Conservation (phyloP, 2,329 filamentous ascomycete genomes). For the Tolypocladium amazonense region DNA sequence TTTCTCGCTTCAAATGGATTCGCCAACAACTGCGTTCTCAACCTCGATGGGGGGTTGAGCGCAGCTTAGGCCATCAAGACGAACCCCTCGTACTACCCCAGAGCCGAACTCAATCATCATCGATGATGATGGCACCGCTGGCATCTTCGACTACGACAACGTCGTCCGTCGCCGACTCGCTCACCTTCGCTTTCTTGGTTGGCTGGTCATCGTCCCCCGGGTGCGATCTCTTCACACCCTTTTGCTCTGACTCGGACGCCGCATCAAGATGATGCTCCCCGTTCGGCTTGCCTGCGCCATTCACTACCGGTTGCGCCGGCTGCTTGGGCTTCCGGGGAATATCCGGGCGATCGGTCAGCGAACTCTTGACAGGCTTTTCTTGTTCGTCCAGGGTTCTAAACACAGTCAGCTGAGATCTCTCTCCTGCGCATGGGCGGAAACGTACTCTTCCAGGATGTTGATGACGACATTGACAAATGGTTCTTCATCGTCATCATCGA, state of each 20-base stretch:
- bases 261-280: constrained; percentile 28
- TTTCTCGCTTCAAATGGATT: constrained; percentile 73
- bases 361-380: constrained; percentile 44
- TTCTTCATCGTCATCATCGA: constrained; percentile 69
- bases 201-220: constrained; percentile 30
- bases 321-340: constrained; percentile 46
- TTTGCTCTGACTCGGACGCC: constrained; percentile 16
- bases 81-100: neutral
- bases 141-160: constrained; percentile 40
- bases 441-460: constrained; percentile 52
- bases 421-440: constrained; percentile 2
- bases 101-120: constrained; percentile 38
- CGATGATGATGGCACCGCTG: constrained; percentile 57
- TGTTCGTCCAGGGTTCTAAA: constrained; percentile 29
- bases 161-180: constrained; percentile 22
- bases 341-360: constrained; percentile 29
- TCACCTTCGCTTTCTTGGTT: constrained; percentile 39
- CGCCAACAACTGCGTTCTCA: constrained; percentile 78
- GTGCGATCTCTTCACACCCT: constrained; percentile 35
- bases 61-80: constrained; percentile 35
- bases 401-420: constrained; percentile 14
- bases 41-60: constrained; percentile 76
- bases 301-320: constrained; percentile 22
- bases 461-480: constrained; percentile 74
- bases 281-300: constrained; percentile 27